These are phyloP conservation scores for Hypoxylon cercidicola DNA, from an alignment of 495 filamentous ascomycete species.

Conservation along the genomic window DNA sequence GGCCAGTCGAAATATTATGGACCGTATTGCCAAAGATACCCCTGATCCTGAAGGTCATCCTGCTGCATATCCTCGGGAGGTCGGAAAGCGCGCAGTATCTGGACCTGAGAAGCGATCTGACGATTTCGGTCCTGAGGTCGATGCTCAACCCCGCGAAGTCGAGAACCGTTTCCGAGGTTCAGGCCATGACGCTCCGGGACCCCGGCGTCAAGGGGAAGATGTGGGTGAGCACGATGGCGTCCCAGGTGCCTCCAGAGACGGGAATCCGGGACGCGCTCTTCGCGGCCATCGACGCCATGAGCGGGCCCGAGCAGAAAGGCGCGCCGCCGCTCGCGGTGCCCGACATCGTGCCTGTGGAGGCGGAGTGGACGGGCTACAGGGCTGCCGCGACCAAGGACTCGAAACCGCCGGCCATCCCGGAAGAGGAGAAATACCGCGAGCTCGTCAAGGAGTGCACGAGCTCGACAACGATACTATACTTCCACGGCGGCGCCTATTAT, in stretches of 20 bases:
- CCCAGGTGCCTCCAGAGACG: constrained; percentile 61
- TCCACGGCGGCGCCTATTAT: constrained; percentile 91
- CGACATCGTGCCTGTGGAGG: constrained; percentile 69
- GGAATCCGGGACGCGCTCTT: constrained; percentile 69
- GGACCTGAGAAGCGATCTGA: constrained; percentile 81
- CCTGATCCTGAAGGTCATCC: constrained; percentile 70
- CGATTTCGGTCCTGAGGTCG: constrained; percentile 73
- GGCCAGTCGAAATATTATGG: constrained; percentile 52
- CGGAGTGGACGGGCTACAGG: constrained; percentile 88
- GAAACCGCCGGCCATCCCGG: constrained; percentile 67
- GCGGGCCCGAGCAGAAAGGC: constrained; percentile 52
- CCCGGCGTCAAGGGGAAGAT: constrained; percentile 79
- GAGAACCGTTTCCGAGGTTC: constrained; percentile 67
- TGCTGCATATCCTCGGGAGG: constrained; percentile 72
- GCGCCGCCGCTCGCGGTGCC: constrained; percentile 62
- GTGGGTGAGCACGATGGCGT: constrained; percentile 77
- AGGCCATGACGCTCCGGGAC: constrained; percentile 69
- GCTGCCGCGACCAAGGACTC: constrained; percentile 64
- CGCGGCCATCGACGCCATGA: constrained; percentile 72
- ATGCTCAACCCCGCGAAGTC: constrained; percentile 53
- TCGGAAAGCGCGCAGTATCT: constrained; percentile 77
- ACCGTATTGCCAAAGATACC: constrained; percentile 69
- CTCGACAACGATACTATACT: constrained; percentile 79
- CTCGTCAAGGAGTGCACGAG: constrained; percentile 76
- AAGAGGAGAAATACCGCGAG: constrained; percentile 75